Evolutionary conservation across 768 basidiomycete species (phyloP).

Genomic region (Leccinum variicolor): DNA sequence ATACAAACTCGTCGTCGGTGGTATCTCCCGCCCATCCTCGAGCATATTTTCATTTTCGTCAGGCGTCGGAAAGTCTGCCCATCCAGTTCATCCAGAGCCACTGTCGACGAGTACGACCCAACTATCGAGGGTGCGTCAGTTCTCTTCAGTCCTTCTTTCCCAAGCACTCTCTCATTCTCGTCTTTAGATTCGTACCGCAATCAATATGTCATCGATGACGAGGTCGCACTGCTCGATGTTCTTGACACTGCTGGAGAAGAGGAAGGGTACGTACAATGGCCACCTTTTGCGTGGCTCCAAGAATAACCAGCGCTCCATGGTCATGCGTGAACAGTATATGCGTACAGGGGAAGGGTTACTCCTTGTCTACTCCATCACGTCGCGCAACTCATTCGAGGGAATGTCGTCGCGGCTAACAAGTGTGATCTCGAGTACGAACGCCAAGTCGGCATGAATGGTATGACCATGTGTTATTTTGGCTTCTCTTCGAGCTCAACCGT

Average conservation of each 20-base stretch:
- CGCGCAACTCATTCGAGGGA: conserved; percentile 95
- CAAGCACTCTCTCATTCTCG: neutral
- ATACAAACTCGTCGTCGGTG: conserved; percentile 98
- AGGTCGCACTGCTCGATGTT: conserved; percentile 93
- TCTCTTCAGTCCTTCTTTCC: neutral
- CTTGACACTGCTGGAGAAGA: conserved; percentile 98
- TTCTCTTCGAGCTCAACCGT: neutral
- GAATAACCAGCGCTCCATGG: conserved; percentile 43
- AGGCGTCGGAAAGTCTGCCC: conserved; percentile 73
- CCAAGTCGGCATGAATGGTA: conserved; percentile 93
- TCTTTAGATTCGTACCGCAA: conserved; percentile 89
- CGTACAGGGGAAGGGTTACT: conserved; percentile 97
- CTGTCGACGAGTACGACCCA: conserved; percentile 88
- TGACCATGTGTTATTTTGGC: conserved; percentile 8
- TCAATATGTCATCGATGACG: conserved; percentile 96
- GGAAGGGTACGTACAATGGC: conserved; percentile 68
- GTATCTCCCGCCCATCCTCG: conserved; percentile 39
- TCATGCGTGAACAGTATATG: conserved; percentile 99
- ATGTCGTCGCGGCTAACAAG: conserved; percentile 99
- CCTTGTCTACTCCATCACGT: conserved; percentile 97
- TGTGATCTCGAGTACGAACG: conserved; percentile 94
- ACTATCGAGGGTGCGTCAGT: conserved; percentile 78
- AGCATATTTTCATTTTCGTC: neutral
- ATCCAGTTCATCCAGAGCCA: conserved; percentile 98
- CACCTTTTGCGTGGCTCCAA: conserved; percentile 1